Evolutionary conservation across 768 basidiomycete genomes (phyloP).

Genomic region (Serendipita sp.): DNA sequence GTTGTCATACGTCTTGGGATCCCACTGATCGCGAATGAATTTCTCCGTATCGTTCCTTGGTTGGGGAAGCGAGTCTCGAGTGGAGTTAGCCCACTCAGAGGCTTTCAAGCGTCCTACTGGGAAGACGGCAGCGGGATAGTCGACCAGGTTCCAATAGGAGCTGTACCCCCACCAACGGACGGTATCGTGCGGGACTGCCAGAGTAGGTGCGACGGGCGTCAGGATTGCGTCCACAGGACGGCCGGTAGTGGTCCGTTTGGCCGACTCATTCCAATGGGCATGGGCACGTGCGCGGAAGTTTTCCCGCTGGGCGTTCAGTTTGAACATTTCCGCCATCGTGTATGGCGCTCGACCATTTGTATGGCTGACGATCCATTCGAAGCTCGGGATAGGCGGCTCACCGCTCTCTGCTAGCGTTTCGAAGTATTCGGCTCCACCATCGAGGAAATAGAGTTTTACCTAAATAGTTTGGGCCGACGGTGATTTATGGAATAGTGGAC

Average conservation of each 20-base stretch:
- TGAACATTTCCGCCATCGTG: slow-evolving; percentile 28
- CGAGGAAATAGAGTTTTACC: slow-evolving; percentile 33
- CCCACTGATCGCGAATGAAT: slow-evolving; percentile 26
- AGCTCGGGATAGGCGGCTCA: slow-evolving; percentile 28
- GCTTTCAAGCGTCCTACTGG: slow-evolving; percentile 27
- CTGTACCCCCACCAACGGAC: slow-evolving; percentile 37
- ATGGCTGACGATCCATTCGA: slow-evolving; percentile 29
- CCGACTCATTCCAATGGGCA: slow-evolving; percentile 31
- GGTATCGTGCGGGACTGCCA: slow-evolving; percentile 33
- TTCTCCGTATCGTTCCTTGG: slow-evolving; percentile 25
- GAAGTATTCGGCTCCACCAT: slow-evolving; percentile 32
- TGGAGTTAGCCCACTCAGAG: slow-evolving; percentile 12
- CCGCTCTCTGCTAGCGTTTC: slow-evolving; percentile 20
- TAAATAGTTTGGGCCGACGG: slow-evolving; percentile 11
- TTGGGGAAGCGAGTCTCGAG: not conserved
- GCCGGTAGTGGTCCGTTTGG: slow-evolving; percentile 23
- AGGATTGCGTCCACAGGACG: slow-evolving; percentile 34
- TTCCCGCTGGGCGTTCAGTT: slow-evolving; percentile 30
- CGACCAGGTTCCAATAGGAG: slow-evolving; percentile 37
- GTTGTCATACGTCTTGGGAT: slow-evolving; percentile 26
- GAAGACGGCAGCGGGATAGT: slow-evolving; percentile 33
- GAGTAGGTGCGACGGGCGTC: slow-evolving; percentile 29
- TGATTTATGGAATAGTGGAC: not conserved
- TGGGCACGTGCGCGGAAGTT: slow-evolving; percentile 26
- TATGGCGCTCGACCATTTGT: slow-evolving; percentile 24